Evolutionary conservation across 2,329 filamentous ascomycete species (phyloP).

Genomic region (Cercospora brassicicola): DNA sequence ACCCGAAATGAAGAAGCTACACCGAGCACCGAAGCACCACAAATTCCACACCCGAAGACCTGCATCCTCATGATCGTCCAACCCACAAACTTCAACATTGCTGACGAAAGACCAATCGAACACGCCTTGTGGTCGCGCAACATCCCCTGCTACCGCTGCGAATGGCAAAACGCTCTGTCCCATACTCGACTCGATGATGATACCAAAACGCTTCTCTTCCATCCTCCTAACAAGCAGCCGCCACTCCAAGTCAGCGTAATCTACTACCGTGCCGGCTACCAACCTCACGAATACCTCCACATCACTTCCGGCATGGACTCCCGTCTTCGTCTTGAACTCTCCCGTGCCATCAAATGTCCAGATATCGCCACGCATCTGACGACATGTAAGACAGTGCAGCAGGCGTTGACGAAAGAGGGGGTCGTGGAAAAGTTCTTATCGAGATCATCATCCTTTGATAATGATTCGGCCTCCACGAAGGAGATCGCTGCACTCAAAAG

Average conservation of each 20-base stretch:
- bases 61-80: conserved; percentile 49
- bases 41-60: not conserved
- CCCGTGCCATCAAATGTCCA: conserved; percentile 49
- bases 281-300: conserved; percentile 41
- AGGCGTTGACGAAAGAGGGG: conserved; percentile 39
- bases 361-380: conserved; percentile 45
- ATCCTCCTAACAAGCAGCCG: conserved; percentile 9
- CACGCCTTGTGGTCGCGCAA: conserved; percentile 43
- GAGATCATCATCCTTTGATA: not conserved
- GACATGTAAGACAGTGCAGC: conserved; percentile 49
- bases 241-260: conserved; percentile 45
- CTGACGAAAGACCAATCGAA: conserved; percentile 50
- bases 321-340: conserved; percentile 43
- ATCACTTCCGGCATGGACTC: conserved; percentile 33
- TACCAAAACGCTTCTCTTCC: conserved; percentile 41
- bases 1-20: not conserved
- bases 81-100: conserved; percentile 48
- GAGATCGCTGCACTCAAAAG: conserved; percentile 29
- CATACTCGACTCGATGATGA: conserved; percentile 32
- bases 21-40: not conserved
- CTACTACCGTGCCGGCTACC: conserved; percentile 49
- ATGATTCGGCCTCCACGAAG: not conserved
- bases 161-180: conserved; percentile 40
- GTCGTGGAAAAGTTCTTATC: not conserved
- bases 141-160: conserved; percentile 42